Evolutionary conservation across 371 early-diverging fungal species (phyloP), one percentile per base, ranked within the genome.

Genomic region (Mucor indicus): DNA sequence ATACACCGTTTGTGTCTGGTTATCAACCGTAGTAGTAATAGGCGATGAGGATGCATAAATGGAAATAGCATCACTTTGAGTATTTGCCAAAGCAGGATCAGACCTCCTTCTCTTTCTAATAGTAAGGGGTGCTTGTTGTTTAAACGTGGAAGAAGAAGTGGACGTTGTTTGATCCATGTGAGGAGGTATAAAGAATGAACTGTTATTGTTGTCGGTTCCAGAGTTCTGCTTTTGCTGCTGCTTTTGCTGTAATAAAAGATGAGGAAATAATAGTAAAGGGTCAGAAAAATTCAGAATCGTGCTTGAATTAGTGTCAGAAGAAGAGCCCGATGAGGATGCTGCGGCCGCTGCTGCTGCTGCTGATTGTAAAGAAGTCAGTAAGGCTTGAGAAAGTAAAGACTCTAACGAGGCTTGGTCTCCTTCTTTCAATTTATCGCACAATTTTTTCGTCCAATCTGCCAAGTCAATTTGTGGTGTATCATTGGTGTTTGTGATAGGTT

Each of bases 31-130:
- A 25, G 76, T 75, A 11, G 72, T 75, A 19, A 75, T 65, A 2
- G 76, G 76, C 9, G 69, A 62, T 2, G 76, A 58, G 1, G 76
- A 75, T 7, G 76, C 76, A 42, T 75, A 75, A 29, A 72, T 72
- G 9, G 64, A 64, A 63, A 75, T 72, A 51, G 76, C 72, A 23
- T 57, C 72, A 16, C 66, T 61, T 45, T 75, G 75, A 10, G 75
- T 75, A 44, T 71, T 60, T 1, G 75, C 75, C 16, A 75, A 36
- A n/a, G 70, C 69, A 38, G 67, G 69, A 21, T 75, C 72, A 15
- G 69, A 67, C 27, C 72, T 56, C 38, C 63, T 59, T 36, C 75
- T 64, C 30, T 74, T 74, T 10, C 59, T 56, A 7, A 50, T 8
- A 12, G 30, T 29, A 29, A 8, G 8, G 12, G 6, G 30, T 29